Evolutionary conservation across 306 rosid genomes (phyloP).

Genomic region (Crotalaria pallida): DNA sequence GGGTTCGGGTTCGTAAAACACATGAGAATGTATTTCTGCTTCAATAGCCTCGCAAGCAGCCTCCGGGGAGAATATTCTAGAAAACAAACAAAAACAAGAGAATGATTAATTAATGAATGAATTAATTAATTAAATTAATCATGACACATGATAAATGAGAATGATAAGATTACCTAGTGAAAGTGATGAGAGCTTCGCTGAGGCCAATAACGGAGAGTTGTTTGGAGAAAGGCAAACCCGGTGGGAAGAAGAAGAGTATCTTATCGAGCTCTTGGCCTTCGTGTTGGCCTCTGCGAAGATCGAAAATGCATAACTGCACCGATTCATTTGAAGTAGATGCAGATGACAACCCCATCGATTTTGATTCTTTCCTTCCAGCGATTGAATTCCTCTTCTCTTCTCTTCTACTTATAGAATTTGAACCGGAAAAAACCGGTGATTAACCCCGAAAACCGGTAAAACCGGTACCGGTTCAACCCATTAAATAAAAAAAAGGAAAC

Average conservation of each 20-base stretch:
- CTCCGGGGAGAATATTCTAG: slow-evolving; percentile 91
- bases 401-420: background rate
- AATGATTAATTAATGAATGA: background rate
- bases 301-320: slow-evolving; percentile 69
- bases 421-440: too few relatives aligned
- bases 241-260: slow-evolving; percentile 85
- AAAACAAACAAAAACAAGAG: background rate
- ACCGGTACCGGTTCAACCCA: too few relatives aligned
- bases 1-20: slow-evolving; percentile 76
- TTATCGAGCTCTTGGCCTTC: slow-evolving; percentile 96
- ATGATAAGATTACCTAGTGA: slow-evolving; percentile 49
- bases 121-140: too few relatives aligned
- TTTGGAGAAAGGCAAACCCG: slow-evolving; percentile 72
- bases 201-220: slow-evolving; percentile 90
- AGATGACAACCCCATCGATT: slow-evolving; percentile 66
- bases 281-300: slow-evolving; percentile 86
- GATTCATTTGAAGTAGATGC: slow-evolving; percentile 45
- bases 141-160: too few relatives aligned
- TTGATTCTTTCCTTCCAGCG: background rate
- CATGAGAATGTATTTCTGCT: slow-evolving; percentile 80
- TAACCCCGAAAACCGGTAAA: too few relatives aligned
- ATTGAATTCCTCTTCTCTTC: background rate
- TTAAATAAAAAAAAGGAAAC: too few relatives aligned
- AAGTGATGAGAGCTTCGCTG: slow-evolving; percentile 95
- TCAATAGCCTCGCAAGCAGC: slow-evolving; percentile 86